A percentile compares a stretch with the other conserved stretches of the same genome.
phyloP scores from a whole-genome alignment of 768 basidiomycete species.

The Nidula microcarpa region DNA sequence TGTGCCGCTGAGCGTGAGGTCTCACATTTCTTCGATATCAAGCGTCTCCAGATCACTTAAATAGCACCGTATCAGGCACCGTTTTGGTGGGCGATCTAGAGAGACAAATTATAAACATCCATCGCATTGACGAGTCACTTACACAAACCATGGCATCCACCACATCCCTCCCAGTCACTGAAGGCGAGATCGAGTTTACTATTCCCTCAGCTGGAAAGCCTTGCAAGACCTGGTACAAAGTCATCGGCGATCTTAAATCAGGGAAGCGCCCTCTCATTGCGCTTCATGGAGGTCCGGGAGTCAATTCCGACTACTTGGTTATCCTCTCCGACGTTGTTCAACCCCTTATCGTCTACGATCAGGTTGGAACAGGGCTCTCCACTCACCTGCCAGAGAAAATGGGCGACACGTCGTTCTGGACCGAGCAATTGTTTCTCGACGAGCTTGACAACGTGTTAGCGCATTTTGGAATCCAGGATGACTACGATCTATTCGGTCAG shows the following conservation, averaged over 20 bases:
- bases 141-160: no score
- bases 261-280: conserved; percentile 40
- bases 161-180: no score
- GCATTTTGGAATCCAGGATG: conserved; percentile 37
- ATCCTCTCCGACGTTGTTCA: conserved; percentile 33
- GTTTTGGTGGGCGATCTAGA: no score
- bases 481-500: conserved; percentile 49
- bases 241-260: conserved; percentile 37
- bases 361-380: conserved; percentile 49
- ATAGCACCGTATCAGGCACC: no score
- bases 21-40: no score
- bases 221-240: conserved; percentile 47
- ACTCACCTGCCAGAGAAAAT: conserved; percentile 50
- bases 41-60: no score
- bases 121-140: no score
- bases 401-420: conserved; percentile 43
- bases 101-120: no score
- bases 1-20: no score
- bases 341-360: conserved; percentile 55
- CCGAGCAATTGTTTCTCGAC: conserved; percentile 42
- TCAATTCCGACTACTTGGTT: conserved; percentile 29
- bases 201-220: conserved; percentile 2
- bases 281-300: conserved; percentile 55
- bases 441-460: conserved; percentile 44
- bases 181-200: no score